Base-by-base conservation (phyloP, 2,329 filamentous ascomycete genomes). In the Keithomyces neogunnii region DNA sequence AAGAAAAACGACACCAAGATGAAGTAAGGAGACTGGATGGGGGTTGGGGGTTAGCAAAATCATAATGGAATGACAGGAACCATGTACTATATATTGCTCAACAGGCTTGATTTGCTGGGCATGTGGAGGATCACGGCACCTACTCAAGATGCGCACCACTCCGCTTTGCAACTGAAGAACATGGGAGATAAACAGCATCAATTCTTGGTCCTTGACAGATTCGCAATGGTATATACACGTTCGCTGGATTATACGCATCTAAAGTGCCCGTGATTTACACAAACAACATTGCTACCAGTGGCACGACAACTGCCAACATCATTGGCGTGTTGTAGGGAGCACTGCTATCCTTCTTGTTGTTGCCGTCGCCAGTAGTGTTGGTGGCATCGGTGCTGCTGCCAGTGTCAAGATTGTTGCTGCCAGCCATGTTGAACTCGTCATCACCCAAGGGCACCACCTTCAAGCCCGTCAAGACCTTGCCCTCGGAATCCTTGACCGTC, bases 401-500 rank as follows among this genome's bases (percentile, higher is more conserved):
- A 38, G 67, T 71, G 42, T 65, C 56, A 49, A 63, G 62, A 13
- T 60, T 61, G 63, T 75, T 75, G 59, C 64, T 70, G 59, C 74
- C 74, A 10, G 69, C 65, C 56, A 64, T 64, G 68, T 79, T 79
- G 59, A 67, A 66, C 51, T 70, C 64, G 52, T 75, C 66, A 39
- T 72, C 65, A n/a, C 59, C 54, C 2, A 78, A 66, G 28, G 70
- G 70, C 54, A 70, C 68, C 48, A 81, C 75, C 53, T 73, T 72
- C 46, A 82, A 72, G 61, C 64, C 63, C 43, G 63, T 67, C 51
- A 81, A 58, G 40, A 56, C 60, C 19, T 66, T 69, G 54, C 73
- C 73, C 35, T 71, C 61, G 4, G 65, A 62, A 54, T 73, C 70
- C 51, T 60, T 65, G 59, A 76, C 70, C 30, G 60, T 59, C 55